These are phyloP conservation scores for Aspergillus hiratsukae DNA, from an alignment of 2,329 filamentous ascomycete genomes.

Conservation along the genomic window DNA sequence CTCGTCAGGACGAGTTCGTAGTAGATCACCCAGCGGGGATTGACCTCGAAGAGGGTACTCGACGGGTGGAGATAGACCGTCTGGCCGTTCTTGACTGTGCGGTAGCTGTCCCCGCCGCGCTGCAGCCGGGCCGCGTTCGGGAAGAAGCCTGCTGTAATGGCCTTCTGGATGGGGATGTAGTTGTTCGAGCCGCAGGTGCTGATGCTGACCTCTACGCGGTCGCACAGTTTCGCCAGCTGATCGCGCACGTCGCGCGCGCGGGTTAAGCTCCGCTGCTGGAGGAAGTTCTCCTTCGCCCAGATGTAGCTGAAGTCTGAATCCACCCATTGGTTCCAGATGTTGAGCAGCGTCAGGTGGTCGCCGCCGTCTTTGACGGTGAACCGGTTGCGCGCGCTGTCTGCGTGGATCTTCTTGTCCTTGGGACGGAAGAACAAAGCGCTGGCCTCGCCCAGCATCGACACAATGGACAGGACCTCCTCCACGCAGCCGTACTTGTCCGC, in stretches of 20 bases:
- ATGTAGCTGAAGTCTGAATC: slow-evolving; percentile 83
- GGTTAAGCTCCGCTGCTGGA: slow-evolving; percentile 85
- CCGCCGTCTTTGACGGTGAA: slow-evolving; percentile 90
- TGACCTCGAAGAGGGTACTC: slow-evolving; percentile 70
- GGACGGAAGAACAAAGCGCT: slow-evolving; percentile 89
- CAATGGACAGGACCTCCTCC: slow-evolving; percentile 84
- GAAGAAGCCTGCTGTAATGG: slow-evolving; percentile 90
- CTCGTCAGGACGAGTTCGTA: slow-evolving; percentile 85
- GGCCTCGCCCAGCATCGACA: slow-evolving; percentile 89
- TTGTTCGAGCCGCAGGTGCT: slow-evolving; percentile 67
- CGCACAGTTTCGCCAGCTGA: slow-evolving; percentile 86
- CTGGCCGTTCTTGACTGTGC: slow-evolving; percentile 85
- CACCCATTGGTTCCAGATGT: slow-evolving; percentile 94
- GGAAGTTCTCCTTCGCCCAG: slow-evolving; percentile 88
- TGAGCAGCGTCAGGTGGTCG: slow-evolving; percentile 81
- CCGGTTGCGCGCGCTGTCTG: slow-evolving; percentile 80
- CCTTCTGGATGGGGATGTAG: slow-evolving; percentile 74
- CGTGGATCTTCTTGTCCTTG: slow-evolving; percentile 96
- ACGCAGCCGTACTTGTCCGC: slow-evolving; percentile 90
- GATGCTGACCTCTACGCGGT: slow-evolving; percentile 77
- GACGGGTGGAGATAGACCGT: slow-evolving; percentile 90
- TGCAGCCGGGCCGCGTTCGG: slow-evolving; percentile 83
- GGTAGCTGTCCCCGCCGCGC: slow-evolving; percentile 78
- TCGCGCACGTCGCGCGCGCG: slow-evolving; percentile 88
- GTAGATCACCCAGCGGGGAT: slow-evolving; percentile 85